Percentiles rank a stretch among this genome's conserved stretches.
Evolutionary conservation across 78 protist species (phyloP).

Genomic region (Monocercomonoides exilis): DNA sequence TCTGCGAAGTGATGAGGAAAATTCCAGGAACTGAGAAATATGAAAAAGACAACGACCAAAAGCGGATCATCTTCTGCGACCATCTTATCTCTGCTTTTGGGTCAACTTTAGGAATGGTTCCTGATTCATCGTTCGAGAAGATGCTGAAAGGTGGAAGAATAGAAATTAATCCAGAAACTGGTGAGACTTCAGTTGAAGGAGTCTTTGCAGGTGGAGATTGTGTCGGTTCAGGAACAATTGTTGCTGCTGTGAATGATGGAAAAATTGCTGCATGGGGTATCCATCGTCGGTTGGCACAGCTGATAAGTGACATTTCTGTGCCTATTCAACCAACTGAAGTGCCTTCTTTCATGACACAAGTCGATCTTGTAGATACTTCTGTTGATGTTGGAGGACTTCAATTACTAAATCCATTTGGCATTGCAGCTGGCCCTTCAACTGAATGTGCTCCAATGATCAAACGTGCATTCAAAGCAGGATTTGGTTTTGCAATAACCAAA

Average conservation of each 20-base stretch:
- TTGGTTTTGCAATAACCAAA: constrained; percentile 93
- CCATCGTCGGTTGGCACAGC: background rate
- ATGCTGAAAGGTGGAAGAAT: constrained; percentile 57
- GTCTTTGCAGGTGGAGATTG: constrained; percentile 85
- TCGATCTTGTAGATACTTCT: constrained; percentile 73
- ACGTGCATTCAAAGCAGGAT: constrained; percentile 87
- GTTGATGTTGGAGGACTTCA: constrained; percentile 66
- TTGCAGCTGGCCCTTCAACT: constrained; percentile 86
- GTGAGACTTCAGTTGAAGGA: constrained; percentile 37
- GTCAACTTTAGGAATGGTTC: constrained; percentile 22
- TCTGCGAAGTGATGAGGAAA: constrained; percentile 52
- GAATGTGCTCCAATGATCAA: constrained; percentile 73
- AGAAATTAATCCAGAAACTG: constrained; percentile 53
- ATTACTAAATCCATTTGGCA: constrained; percentile 85
- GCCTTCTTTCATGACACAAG: constrained; percentile 70
- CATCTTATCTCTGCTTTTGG: constrained; percentile 82
- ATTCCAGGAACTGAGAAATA: constrained; percentile 64
- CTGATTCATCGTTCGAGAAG: constrained; percentile 48
- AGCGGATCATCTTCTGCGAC: constrained; percentile 65
- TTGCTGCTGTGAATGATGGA: constrained; percentile 89
- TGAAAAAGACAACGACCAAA: constrained; percentile 57
- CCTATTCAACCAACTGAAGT: constrained; percentile 7
- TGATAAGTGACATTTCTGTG: background rate
- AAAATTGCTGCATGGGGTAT: constrained; percentile 73
- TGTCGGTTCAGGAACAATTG: constrained; percentile 61